These are phyloP conservation scores for Amylostereum chailletii DNA, from an alignment of 1,284 basidiomycete genomes.

Conservation along the genomic window DNA sequence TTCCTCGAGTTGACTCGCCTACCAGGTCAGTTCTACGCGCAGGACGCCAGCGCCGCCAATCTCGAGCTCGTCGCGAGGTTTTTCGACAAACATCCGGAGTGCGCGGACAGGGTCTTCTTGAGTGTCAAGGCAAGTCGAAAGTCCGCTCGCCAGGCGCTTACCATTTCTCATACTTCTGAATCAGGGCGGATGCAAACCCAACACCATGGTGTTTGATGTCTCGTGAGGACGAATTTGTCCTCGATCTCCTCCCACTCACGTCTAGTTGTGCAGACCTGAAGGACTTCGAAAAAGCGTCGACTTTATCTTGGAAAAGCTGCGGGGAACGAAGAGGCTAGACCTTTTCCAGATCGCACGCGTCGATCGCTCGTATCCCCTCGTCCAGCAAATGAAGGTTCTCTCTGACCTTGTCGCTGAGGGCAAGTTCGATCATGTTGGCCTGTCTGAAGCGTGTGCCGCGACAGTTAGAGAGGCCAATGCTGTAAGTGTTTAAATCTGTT, in stretches of 20 bases:
- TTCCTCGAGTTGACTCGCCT: no score
- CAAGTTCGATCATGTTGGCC: slow-evolving; percentile 27
- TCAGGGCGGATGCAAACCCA: slow-evolving; percentile 30
- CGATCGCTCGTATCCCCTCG: slow-evolving; percentile 7
- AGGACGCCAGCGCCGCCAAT: slow-evolving; percentile 20
- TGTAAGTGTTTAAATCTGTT: no score
- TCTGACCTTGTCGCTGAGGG: slow-evolving; percentile 18
- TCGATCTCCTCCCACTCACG: not conserved
- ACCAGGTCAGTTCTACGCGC: slow-evolving; percentile 27
- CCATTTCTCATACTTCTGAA: slow-evolving; percentile 13
- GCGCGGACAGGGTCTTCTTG: slow-evolving; percentile 33
- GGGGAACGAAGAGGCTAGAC: slow-evolving; percentile 25
- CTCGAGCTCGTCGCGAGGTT: slow-evolving; percentile 25
- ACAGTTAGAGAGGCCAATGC: slow-evolving; percentile 31
- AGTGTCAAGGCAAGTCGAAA: slow-evolving; percentile 17
- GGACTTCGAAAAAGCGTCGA: slow-evolving; percentile 24
- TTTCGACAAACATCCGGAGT: slow-evolving; percentile 34
- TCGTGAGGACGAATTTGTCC: slow-evolving; percentile 8
- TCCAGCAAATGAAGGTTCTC: slow-evolving; percentile 14
- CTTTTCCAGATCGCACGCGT: slow-evolving; percentile 23
- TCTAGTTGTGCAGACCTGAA: slow-evolving; percentile 16
- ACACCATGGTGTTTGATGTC: slow-evolving; percentile 9
- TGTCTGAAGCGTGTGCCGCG: slow-evolving; percentile 28
- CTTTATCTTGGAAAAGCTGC: slow-evolving; percentile 21
- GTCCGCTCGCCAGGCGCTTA: not conserved